Conservation (phyloP, 2,329 filamentous ascomycete genomes). For the Colletotrichum falcatum region DNA sequence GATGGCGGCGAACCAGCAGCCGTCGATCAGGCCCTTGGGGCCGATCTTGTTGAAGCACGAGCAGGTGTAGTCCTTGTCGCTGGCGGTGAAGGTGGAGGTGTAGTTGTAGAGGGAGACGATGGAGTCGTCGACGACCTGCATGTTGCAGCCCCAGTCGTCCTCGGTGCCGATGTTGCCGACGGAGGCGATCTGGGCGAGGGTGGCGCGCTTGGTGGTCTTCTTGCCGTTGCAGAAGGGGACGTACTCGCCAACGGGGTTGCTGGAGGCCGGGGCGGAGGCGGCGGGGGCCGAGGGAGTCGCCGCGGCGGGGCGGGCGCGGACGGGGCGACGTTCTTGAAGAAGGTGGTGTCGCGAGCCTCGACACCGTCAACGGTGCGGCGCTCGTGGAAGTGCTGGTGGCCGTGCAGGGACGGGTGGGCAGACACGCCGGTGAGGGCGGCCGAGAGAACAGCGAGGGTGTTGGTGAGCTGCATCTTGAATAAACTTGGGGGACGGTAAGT, state of each 20-base stretch:
- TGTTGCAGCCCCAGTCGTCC: conserved; percentile 64
- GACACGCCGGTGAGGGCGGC: conserved; percentile 55
- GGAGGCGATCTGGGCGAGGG: conserved; percentile 59
- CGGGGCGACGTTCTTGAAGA: conserved; percentile 30
- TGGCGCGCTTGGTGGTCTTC: conserved; percentile 58
- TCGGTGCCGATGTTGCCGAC: conserved; percentile 59
- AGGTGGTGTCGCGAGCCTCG: conserved; percentile 30
- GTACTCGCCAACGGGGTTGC: conserved; percentile 47
- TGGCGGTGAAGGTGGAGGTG: conserved; percentile 56
- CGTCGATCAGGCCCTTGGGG: conserved; percentile 56
- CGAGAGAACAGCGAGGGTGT: conserved; percentile 52
- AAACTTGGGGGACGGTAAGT: too few species aligned
- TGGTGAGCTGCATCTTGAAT: conserved; percentile 57
- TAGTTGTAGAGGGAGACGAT: conserved; percentile 58
- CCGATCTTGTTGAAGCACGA: conserved; percentile 67
- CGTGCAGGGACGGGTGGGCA: conserved; percentile 55
- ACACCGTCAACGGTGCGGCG: conserved; percentile 40
- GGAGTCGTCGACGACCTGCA: conserved; percentile 56
- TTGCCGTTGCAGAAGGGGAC: conserved; percentile 52
- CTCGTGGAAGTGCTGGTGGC: conserved; percentile 48
- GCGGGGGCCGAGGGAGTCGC: conserved; percentile 5
- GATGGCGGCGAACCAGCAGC: conserved; percentile 60
- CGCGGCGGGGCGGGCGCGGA: neutral
- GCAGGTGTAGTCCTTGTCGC: conserved; percentile 53
- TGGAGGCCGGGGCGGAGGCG: conserved; percentile 49